Conservation (phyloP, 2,329 filamentous ascomycete species). For the Esteya vermicola region DNA sequence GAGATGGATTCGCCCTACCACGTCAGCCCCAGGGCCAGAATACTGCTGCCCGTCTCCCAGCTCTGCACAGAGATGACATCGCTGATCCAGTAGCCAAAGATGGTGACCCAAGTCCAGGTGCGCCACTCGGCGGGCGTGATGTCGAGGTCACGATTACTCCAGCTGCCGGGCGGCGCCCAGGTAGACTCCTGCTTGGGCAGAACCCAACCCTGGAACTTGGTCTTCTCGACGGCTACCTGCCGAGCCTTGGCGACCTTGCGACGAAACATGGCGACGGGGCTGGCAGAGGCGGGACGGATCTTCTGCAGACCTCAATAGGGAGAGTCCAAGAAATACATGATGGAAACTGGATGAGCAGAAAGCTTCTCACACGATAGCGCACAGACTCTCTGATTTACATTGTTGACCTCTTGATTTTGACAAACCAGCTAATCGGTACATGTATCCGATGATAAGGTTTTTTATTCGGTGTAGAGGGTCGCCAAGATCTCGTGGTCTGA, state of each 20-base stretch:
- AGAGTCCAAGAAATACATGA: no score
- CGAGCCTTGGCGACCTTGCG: background rate
- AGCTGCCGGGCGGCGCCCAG: constrained; percentile 9
- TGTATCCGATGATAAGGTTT: background rate
- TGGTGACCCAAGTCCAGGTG: constrained; percentile 12
- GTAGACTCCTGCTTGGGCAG: constrained; percentile 12
- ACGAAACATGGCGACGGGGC: background rate
- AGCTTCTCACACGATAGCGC: no score
- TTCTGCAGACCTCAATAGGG: background rate
- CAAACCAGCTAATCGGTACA: background rate
- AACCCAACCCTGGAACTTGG: constrained; percentile 12
- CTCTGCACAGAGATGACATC: constrained; percentile 13
- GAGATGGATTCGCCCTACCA: no score
- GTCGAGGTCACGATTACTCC: constrained; percentile 11
- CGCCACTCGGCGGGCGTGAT: constrained; percentile 8
- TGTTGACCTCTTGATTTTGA: no score
- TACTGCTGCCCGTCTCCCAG: constrained; percentile 12
- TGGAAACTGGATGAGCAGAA: no score
- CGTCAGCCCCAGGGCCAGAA: constrained; percentile 13
- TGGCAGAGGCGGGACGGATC: no score
- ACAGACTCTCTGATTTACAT: no score
- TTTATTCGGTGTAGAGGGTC: no score
- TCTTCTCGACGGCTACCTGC: background rate
- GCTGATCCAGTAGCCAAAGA: constrained; percentile 14
- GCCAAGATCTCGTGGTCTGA: no score